These are phyloP conservation scores for Aureobasidium sp. DNA, from an alignment of 2,329 filamentous ascomycete species.

Conservation along the genomic window DNA sequence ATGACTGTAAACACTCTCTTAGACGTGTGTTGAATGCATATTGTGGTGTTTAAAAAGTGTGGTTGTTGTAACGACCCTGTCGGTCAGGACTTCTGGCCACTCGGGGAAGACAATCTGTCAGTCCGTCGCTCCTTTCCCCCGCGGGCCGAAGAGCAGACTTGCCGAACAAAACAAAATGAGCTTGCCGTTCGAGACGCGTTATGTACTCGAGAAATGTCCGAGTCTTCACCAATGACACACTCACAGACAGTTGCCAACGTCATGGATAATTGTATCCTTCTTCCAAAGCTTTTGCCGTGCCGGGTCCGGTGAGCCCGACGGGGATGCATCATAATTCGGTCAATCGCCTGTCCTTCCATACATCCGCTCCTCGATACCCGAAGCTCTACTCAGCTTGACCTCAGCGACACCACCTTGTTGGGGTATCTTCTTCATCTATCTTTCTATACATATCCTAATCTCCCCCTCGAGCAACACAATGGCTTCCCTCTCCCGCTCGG, in stretches of 20 bases:
- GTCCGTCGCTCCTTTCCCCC: background rate
- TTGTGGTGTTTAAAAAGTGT: background rate
- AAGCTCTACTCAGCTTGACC: background rate
- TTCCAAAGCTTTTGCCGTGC: background rate
- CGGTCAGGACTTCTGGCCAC: background rate
- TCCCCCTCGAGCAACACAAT: background rate
- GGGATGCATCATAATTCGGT: background rate
- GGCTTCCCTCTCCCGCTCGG: conserved; percentile 2
- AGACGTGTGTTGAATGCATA: background rate
- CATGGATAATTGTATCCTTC: background rate
- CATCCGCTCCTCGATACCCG: background rate
- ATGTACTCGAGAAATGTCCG: background rate
- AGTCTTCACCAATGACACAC: background rate
- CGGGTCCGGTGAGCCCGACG: background rate
- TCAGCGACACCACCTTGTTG: background rate
- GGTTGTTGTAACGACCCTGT: background rate
- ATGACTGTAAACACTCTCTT: no score
- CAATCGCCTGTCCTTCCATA: background rate
- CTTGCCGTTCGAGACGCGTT: background rate
- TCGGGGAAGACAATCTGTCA: background rate
- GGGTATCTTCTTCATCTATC: background rate
- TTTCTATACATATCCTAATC: background rate
- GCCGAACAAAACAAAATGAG: background rate
- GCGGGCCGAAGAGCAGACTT: background rate
- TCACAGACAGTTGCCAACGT: background rate